Base-by-base conservation (phyloP, 2,329 filamentous ascomycete species). In the Venturia pyrina region DNA sequence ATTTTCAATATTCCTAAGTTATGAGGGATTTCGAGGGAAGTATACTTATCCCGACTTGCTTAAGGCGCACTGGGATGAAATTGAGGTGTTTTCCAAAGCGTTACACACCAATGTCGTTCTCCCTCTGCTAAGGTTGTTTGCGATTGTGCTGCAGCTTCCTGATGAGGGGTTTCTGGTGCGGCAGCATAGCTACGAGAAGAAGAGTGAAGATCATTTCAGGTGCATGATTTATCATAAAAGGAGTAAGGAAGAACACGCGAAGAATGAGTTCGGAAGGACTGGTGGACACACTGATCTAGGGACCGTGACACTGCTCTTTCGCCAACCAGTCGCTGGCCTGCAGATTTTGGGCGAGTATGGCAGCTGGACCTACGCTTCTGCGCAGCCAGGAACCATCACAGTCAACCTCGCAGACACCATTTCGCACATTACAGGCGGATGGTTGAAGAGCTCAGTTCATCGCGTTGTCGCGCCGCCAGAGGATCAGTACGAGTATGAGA, bases 221-320 rank as follows among this genome's bases (percentile, higher is more conserved):
- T 71, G 70, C 57, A 70, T 70, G 69, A 65, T 71, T 13, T 69
- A 71, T 48, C 70, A 70, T 44, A 68, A 69, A 2, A 67, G 70
- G 37, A 40, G 7, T 11, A 43, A 48, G 63, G 63, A 65, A n/a
- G 63, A 65, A 44, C 21, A 65, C 13, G 46, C 63, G n/a, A 34
- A 65, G 19, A 65, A 32, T 28, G 61, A 32, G 56, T 24, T 65
- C 10, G 56, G 61, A 19, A 65, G 61, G 17, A 56, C 41, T 37
- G 19, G 34, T 62, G 83, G 83, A 0, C 83, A 86, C 69, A 86
- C 83, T 0, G 84, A 87, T 67, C 73, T 86, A 0, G 83, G 83
- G 0, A 81, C 81, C 0, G 76, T 85, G 0, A 86, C 84, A 0
- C 74, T 86, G 3, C 77, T 86, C 0, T 86, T 87, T 75, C 77